Evolutionary conservation across 1,284 basidiomycete genomes (phyloP), one percentile per base, ranked within the genome.

Genomic region (Malassezia dermatis): DNA sequence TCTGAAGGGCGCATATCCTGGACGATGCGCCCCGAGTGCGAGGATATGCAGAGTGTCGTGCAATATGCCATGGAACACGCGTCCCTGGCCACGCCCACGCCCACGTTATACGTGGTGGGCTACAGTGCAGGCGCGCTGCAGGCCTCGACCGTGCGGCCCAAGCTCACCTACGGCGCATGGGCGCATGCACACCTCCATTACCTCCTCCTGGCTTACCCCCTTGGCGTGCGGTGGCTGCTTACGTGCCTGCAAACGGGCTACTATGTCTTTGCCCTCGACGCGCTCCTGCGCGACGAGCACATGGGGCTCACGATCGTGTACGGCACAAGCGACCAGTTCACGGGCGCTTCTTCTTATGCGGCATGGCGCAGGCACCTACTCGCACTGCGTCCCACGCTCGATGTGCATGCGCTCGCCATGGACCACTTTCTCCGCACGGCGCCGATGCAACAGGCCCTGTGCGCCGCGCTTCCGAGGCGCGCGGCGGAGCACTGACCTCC

Each of bases 81-180:
- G 11, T 15, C 12, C 8, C 26, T 39, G 13, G 10, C 4, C 34
- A 50, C 48, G 6, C 23, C 19, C 15, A 17, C 32, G 7, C 34
- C 51, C 8, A 23, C 21, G 26, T 13, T 49, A 4, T 39, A n/a
- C 32, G 17, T 57, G 10, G 46, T 23, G 48, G 59, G 59, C 12
- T 61, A 61, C 49, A 56, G 53, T 27, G 55, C 56, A 2, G 59
- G 59, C 8, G 45, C 59, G 21, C 13, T 61, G 23, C 52, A 61
- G 12, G 52, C 57, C 15, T 56, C 39, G 12, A 44, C 30, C n/a
- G 31, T 40, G 40, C 31, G 28, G 31, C 42, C 17, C 15, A 15
- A 17, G 8, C 43, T 17, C 24, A 6, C 31, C 37, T 7, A 19
- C 10, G 40, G 39, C 15, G 23, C 23, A 17, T 60, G 41, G 55